These are phyloP conservation scores for Pythium plurisporium DNA, from an alignment of 352 stramenopile species.

Conservation along the genomic window DNA sequence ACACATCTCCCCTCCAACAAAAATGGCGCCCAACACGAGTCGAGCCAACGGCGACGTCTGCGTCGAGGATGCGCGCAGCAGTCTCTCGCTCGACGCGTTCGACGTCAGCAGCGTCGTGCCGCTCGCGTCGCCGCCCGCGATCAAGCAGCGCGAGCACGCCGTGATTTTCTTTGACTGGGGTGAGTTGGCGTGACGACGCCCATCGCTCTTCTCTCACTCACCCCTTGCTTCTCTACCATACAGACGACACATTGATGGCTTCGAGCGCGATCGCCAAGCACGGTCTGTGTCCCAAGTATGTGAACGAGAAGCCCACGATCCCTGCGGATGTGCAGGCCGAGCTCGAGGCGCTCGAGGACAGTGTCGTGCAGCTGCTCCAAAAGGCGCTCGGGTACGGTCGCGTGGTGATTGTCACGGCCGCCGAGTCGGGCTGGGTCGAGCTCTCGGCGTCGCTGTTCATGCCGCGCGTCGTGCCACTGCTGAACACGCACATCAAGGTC, in stretches of 20 bases:
- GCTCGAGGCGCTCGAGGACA: slow-evolving; percentile 71
- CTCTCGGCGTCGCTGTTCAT: slow-evolving; percentile 86
- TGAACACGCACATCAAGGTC: slow-evolving; percentile 82
- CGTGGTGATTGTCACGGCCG: slow-evolving; percentile 88
- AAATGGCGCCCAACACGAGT: slow-evolving; percentile 65
- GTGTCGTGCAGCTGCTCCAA: slow-evolving; percentile 69
- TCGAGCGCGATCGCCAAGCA: slow-evolving; percentile 78
- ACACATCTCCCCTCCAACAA: background rate
- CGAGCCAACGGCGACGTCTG: slow-evolving; percentile 41
- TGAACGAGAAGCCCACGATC: slow-evolving; percentile 79
- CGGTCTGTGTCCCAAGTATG: slow-evolving; percentile 78
- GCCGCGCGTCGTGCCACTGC: slow-evolving; percentile 68
- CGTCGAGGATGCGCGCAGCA: slow-evolving; percentile 54
- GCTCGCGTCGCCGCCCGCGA: slow-evolving; percentile 21
- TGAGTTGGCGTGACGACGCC: slow-evolving; percentile 20
- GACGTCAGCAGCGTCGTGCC: slow-evolving; percentile 35
- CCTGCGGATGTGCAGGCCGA: slow-evolving; percentile 64
- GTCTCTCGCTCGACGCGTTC: slow-evolving; percentile 47
- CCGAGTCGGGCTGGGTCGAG: slow-evolving; percentile 88
- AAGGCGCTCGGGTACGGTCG: slow-evolving; percentile 65
- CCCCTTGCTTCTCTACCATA: slow-evolving; percentile 5
- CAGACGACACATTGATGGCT: slow-evolving; percentile 81
- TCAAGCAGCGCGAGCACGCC: slow-evolving; percentile 46
- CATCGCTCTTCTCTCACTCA: background rate
- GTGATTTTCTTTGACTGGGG: slow-evolving; percentile 87